These are phyloP conservation scores for Pseudogymnoascus sp. DNA, from an alignment of 2,329 filamentous ascomycete genomes.

Conservation along the genomic window DNA sequence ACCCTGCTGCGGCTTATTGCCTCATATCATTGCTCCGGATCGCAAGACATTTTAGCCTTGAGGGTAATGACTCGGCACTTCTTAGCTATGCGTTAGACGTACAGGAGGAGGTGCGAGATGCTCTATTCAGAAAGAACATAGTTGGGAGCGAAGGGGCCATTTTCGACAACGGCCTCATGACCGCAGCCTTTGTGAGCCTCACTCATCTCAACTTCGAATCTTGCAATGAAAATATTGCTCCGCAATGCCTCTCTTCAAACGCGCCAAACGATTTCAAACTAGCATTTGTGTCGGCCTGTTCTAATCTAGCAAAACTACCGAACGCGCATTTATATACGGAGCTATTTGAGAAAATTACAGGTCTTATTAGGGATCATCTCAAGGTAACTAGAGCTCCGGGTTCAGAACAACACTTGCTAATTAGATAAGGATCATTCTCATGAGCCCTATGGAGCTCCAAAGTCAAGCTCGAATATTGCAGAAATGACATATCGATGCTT, in stretches of 20 bases:
- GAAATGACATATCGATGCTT: slow-evolving; percentile 45
- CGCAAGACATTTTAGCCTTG: slow-evolving; percentile 53
- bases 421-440: slow-evolving; percentile 18
- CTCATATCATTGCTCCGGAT: slow-evolving; percentile 53
- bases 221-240: slow-evolving; percentile 47
- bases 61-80: slow-evolving; percentile 44
- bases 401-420: not conserved
- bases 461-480: slow-evolving; percentile 33
- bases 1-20: slow-evolving; percentile 59
- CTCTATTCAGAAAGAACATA: slow-evolving; percentile 49
- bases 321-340: slow-evolving; percentile 41
- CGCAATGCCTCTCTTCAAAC: slow-evolving; percentile 46
- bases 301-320: slow-evolving; percentile 49
- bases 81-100: slow-evolving; percentile 62
- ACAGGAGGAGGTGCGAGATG: slow-evolving; percentile 58
- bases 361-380: slow-evolving; percentile 48
- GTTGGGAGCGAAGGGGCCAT: slow-evolving; percentile 38
- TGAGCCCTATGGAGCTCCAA: slow-evolving; percentile 33
- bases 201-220: slow-evolving; percentile 52
- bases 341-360: slow-evolving; percentile 46
- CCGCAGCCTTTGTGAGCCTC: slow-evolving; percentile 57
- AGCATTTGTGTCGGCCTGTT: slow-evolving; percentile 52
- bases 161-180: slow-evolving; percentile 57
- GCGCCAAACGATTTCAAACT: slow-evolving; percentile 53
- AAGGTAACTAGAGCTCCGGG: slow-evolving; percentile 34